Conservation (phyloP, 306 rosid species). For the Cicer pinnatifidum region DNA sequence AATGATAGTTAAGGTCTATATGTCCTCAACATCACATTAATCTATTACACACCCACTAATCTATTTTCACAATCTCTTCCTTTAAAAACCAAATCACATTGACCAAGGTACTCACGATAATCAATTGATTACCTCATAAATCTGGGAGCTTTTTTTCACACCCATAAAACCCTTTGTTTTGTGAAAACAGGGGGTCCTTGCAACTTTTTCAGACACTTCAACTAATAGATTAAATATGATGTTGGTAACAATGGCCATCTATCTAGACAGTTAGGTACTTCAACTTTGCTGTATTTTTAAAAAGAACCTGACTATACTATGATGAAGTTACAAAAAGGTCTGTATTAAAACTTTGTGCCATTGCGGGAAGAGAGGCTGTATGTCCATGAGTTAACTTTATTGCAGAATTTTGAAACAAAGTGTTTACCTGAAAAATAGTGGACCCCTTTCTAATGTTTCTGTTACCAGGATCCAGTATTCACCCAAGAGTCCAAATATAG, state of each 20-base stretch:
- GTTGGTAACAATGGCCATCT: conserved; percentile 19
- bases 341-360: conserved; percentile 13
- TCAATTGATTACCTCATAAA: neutral
- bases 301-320: neutral
- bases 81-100: conserved; percentile 8
- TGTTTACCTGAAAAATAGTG: conserved; percentile 6
- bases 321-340: conserved; percentile 13
- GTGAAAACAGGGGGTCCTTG: conserved; percentile 24
- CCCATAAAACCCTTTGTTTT: conserved; percentile 1
- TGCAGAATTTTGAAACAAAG: conserved; percentile 3
- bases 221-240: conserved; percentile 33
- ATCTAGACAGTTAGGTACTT: conserved; percentile 12
- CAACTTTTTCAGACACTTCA: conserved; percentile 16
- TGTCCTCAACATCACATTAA: conserved; percentile 1
- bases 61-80: neutral
- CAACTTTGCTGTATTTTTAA: neutral
- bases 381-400: conserved; percentile 17
- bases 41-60: neutral
- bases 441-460: conserved; percentile 5
- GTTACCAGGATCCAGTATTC: conserved; percentile 4
- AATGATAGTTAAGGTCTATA: conserved; percentile 24
- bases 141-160: neutral
- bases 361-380: neutral
- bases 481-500: conserved; percentile 1
- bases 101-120: neutral